Evolutionary conservation across 169 alveolate genomes (phyloP).

Genomic region (Babesia microti): DNA sequence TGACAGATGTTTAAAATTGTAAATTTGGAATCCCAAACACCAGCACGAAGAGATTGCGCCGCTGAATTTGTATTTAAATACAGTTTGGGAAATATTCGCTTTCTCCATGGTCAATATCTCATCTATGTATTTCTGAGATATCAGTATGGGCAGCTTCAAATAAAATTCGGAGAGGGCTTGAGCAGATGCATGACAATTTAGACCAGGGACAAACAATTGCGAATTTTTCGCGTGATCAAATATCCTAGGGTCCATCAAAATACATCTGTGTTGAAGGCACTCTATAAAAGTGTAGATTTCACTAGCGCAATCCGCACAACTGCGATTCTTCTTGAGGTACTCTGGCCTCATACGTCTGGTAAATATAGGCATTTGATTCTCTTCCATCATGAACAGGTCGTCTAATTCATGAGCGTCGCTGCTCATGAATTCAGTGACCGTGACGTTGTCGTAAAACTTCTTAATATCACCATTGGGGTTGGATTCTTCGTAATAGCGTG

Average conservation of each 20-base stretch:
- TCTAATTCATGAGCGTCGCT: too few species aligned
- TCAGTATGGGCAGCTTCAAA: conserved; percentile 15
- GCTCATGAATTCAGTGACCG: too few species aligned
- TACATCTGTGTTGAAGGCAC: conserved; percentile 13
- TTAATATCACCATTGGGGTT: too few species aligned
- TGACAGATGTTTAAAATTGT: conserved; percentile 5
- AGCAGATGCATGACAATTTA: conserved; percentile 32
- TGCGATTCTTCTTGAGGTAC: too few species aligned
- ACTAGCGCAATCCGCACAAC: too few species aligned
- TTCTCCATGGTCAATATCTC: conserved; percentile 13
- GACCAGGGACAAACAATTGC: conserved; percentile 27
- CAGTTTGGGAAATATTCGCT: conserved; percentile 9
- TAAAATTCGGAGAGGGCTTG: conserved; percentile 24
- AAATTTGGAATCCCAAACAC: conserved; percentile 39
- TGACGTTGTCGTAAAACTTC: too few species aligned
- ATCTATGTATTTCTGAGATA: conserved; percentile 4
- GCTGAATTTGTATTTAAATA: not conserved
- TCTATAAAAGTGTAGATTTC: too few species aligned
- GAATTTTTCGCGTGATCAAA: conserved; percentile 17
- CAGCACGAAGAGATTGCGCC: conserved; percentile 1
- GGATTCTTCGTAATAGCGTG: too few species aligned
- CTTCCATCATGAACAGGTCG: too few species aligned
- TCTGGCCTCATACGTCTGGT: too few species aligned
- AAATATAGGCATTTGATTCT: too few species aligned
- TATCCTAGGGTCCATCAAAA: conserved; percentile 14